Percentiles rank a stretch among this genome's conserved stretches.
Conservation (phyloP, 2,329 filamentous ascomycete species). For the Fusarium sp. region DNA sequence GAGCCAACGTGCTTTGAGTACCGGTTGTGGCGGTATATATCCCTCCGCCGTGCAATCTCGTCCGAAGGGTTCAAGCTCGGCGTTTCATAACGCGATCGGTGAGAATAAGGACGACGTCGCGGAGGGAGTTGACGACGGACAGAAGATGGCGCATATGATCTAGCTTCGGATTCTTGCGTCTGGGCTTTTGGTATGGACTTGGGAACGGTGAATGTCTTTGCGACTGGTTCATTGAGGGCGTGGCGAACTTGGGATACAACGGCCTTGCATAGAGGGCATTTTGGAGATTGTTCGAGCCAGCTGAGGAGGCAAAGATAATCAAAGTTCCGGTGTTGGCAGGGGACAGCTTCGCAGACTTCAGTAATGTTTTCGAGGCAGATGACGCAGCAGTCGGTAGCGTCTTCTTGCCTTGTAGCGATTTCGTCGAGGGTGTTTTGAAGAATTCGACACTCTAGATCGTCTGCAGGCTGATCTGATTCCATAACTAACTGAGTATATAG, state of each 20-base stretch:
- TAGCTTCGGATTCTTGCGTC: constrained; percentile 1
- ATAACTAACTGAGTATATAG: neutral
- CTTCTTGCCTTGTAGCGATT: constrained; percentile 49
- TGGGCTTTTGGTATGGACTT: constrained; percentile 50
- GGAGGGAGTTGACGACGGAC: constrained; percentile 8
- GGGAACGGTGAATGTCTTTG: constrained; percentile 66
- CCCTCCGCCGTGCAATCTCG: constrained; percentile 66
- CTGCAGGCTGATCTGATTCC: constrained; percentile 43
- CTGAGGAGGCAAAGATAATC: constrained; percentile 87
- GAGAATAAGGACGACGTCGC: constrained; percentile 19
- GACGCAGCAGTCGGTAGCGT: constrained; percentile 71
- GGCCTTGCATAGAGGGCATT: constrained; percentile 83
- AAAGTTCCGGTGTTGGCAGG: constrained; percentile 84
- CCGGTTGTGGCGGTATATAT: constrained; percentile 78
- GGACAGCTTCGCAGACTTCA: constrained; percentile 77
- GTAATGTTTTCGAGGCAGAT: constrained; percentile 86
- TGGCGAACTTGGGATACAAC: constrained; percentile 72
- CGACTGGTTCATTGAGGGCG: constrained; percentile 63
- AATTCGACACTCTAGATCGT: constrained; percentile 56
- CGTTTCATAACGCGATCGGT: constrained; percentile 17
- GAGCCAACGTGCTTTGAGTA: constrained; percentile 87
- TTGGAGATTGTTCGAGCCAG: constrained; percentile 80
- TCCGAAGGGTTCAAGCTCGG: constrained; percentile 18
- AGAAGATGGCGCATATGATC: constrained; percentile 9
- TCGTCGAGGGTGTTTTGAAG: constrained; percentile 61